Base-by-base conservation (phyloP, 2,329 filamentous ascomycete species). In the Xylariales sp. region DNA sequence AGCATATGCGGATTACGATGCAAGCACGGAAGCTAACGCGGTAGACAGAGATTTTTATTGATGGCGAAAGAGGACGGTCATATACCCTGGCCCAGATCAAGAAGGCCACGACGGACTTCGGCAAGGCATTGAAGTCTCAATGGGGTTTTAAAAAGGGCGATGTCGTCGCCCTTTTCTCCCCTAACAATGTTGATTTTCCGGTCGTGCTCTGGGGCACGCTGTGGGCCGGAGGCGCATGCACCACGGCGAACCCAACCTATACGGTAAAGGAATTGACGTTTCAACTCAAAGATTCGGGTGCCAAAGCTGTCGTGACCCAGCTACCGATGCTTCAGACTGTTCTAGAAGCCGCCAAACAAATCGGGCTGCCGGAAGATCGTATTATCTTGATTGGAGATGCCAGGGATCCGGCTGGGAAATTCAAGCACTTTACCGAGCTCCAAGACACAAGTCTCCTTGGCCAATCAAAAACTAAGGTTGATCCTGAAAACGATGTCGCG, bases 201-300 rank as follows among this genome's bases (percentile, higher is more conserved):
- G 69, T 83, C 4, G 62, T 89, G 32, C 87, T 79, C 60, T 88
- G 87, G 70, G 90, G 89, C 19, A 74, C 79, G 8, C 78, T 85
- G 47, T 96, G 88, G 85, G 85, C 88, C 1, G 90, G 89, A 31
- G 89, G 86, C 20, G 69, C 88, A 36, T 66, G 88, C 10, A 88
- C 83, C n/a, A 88, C 90, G 0, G 89, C 88, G 3, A 96, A 96
- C 55, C 89, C 90, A 15, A 80, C 81, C 4, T 95, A 95, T 63
- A 95, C 86, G 0, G 77, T 76, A 11, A 79, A 88, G 8, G 91
- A 97, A 62, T 73, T 96, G 23, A 81, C 84, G 5, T 89, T 86
- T 53, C 90, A 96, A 64, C 74, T 97, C 43, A 79, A 79, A 51
- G 86, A 94, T 60, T 83, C 83, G 0, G 75, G 78, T 1, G 86